These are phyloP conservation scores for Cajanus cajan DNA, from an alignment of 306 rosid genomes.

Conservation along the genomic window DNA sequence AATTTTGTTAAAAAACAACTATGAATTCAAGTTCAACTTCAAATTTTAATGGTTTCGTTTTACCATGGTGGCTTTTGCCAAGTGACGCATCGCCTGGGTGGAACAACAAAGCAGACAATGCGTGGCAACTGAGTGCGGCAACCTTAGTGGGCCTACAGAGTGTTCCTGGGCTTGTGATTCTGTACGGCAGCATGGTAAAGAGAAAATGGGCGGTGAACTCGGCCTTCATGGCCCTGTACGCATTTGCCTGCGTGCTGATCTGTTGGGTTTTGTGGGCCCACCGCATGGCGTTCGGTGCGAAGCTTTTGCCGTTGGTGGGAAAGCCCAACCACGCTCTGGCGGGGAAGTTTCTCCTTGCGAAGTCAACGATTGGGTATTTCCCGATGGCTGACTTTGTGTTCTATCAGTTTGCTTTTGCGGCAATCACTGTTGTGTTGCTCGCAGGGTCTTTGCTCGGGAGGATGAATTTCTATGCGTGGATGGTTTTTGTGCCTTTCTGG, in stretches of 20 bases:
- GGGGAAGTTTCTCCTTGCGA: slow-evolving; percentile 28
- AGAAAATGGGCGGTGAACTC: slow-evolving; percentile 76
- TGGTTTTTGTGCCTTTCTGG: slow-evolving; percentile 80
- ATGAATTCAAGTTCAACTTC: slow-evolving; percentile 34
- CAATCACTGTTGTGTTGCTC: slow-evolving; percentile 72
- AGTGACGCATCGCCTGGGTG: slow-evolving; percentile 41
- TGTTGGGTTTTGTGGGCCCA: slow-evolving; percentile 85
- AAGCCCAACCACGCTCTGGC: slow-evolving; percentile 45
- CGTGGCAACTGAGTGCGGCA: slow-evolving; percentile 68
- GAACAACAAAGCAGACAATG: slow-evolving; percentile 72
- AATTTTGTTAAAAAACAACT: not conserved
- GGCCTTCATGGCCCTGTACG: slow-evolving; percentile 67
- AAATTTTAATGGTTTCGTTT: not conserved
- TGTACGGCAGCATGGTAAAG: slow-evolving; percentile 70
- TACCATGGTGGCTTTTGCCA: not conserved
- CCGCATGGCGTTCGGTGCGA: slow-evolving; percentile 54
- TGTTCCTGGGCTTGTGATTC: slow-evolving; percentile 63
- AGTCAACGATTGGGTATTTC: slow-evolving; percentile 3
- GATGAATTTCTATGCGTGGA: slow-evolving; percentile 76
- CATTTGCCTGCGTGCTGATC: slow-evolving; percentile 53
- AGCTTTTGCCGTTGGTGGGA: slow-evolving; percentile 29
- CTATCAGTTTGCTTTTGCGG: slow-evolving; percentile 71
- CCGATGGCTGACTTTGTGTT: slow-evolving; percentile 68
- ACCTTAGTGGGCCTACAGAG: slow-evolving; percentile 66
- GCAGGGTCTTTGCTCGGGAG: slow-evolving; percentile 79